Base-by-base conservation (phyloP, 176 grass and related monocot species). In the Typha latifolia region DNA sequence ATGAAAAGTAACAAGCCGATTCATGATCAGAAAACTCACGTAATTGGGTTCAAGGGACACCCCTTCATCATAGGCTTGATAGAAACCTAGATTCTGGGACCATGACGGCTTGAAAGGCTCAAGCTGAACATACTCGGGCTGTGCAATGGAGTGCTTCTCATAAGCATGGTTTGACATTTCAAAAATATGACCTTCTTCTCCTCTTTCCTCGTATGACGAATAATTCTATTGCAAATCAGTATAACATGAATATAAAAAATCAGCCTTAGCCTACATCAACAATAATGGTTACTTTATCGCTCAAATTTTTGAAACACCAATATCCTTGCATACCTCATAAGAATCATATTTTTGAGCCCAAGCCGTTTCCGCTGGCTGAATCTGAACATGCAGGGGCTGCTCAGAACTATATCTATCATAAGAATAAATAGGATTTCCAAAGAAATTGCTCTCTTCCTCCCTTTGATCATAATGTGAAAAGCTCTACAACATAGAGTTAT, bases 91-190 rank as follows among this genome's bases (percentile, higher is more conserved):
- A 86, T 84, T 74, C 37, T 62, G 81, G 48, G 71, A 84, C 86
- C 86, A 95, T 49, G 86, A 86, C 53, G 83, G 64, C 49, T 73
- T 74, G 69, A 68, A 84, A 74, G 83, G 78, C 62, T 89, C 86
- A 52, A 84, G 48, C 66, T 57, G 71, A 34, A 74, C 78, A 12
- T 76, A 74, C 8, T 73, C 66, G 15, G 51, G 62, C 12, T 76
- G 49, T 49, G 21, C 74, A 50, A 83, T 68, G 12, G 37, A 29
- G n/a, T 86, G 74, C 57, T 43, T 81, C 49, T 81, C 74, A 49
- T 68, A 79, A 63, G 66, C 77, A 14, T 82, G 31, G 19, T 43
- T 49, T 11, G 55, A 65, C 23, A 34, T 81, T 34, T 79, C 71
- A 5, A 72, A 59, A 61, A 65, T 56, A 72, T 79, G 61, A 11